Base-by-base conservation (phyloP, 2,329 filamentous ascomycete species). In the Trichoderma sp. region DNA sequence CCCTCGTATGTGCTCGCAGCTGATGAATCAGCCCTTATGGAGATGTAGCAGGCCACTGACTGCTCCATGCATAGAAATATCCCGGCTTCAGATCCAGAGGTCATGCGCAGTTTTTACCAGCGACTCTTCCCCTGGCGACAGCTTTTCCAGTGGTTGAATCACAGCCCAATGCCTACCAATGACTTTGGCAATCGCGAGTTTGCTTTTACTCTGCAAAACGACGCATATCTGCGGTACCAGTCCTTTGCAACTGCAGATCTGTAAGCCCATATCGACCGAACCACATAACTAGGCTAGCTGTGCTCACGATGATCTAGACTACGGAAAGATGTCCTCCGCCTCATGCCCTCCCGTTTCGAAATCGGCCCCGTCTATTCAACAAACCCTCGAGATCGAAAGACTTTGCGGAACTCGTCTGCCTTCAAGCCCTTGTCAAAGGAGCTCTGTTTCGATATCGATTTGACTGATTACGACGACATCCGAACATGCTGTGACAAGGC, bases 401-500 rank as follows among this genome's bases (percentile, higher is more conserved):
- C 91, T 0, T 82, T 98, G 39, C 90, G 92, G 68, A 95, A 94
- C 81, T 88, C 91, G 43, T 89, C 90, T 62, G 90, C 93, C 9
- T 98, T 99, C 84, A 92, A 91, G 74, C 95, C 96, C 0, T 81
- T 98, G 36, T 88, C 93, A 70, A 99, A 99, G 81, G 96, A 99
- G 81, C 85, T 99, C 50, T 97, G 97, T 77, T 98, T 99, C 81
- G 96, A 99, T 91, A 98, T 99, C 77, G 96, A 99, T 88, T 88
- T 99, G 88, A 98, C 96, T 69, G 96, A 98, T 83, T 99, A 99
- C 82, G 96, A 99, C 80, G 94, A 97, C 75, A 93, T 99, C 74
- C 91, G 96, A 76, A 98, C 95, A 32, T 99, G 96, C 83, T 99
- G 96, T 80, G 90, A 91, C 77, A 95, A 95, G 80, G 94, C 95